A percentile compares a stretch with the other conserved stretches of the same genome.
phyloP scores from a whole-genome alignment of 352 stramenopile genomes.

The Globisporangium splendens region DNA sequence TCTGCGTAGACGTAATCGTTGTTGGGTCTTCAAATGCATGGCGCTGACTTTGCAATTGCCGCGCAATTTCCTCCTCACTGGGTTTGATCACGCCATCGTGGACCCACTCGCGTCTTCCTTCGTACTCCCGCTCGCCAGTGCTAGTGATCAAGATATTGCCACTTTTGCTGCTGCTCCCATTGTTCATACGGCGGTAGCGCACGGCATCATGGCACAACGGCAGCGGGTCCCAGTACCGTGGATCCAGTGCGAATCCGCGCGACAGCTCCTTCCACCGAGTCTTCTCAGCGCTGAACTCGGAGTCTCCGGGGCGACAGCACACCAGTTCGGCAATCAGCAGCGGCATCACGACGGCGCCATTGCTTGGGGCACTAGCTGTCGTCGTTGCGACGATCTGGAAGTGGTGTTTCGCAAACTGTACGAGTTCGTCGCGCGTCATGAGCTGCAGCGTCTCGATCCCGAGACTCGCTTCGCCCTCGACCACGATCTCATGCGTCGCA shows the following conservation, averaged over 20 bases:
- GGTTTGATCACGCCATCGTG: conserved; percentile 53
- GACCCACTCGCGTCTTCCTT: conserved; percentile 33
- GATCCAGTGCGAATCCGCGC: conserved; percentile 57
- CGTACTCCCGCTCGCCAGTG: conserved; percentile 42
- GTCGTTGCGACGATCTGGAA: conserved; percentile 27
- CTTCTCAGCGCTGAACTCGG: conserved; percentile 7
- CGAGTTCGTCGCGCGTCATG: conserved; percentile 33
- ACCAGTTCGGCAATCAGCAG: conserved; percentile 60
- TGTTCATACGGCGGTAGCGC: conserved; percentile 39
- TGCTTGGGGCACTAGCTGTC: conserved; percentile 5
- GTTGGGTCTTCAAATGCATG: conserved; percentile 31
- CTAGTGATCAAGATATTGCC: too few relatives aligned
- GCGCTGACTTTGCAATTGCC: conserved; percentile 15
- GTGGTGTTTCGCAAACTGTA: conserved; percentile 29
- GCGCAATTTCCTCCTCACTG: conserved; percentile 23
- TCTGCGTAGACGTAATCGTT: conserved; percentile 17
- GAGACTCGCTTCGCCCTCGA: conserved; percentile 33
- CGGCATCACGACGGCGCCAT: conserved; percentile 46
- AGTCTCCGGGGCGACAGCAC: conserved; percentile 14
- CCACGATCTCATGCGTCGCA: conserved; percentile 14
- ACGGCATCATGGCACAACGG: conserved; percentile 48
- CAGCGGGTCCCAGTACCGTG: conserved; percentile 51
- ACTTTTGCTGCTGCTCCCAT: conserved; percentile 14
- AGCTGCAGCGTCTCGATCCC: conserved; percentile 24
- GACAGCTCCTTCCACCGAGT: conserved; percentile 49